These are phyloP conservation scores for Arthrobotrys entomopaga DNA, from an alignment of 2,329 filamentous ascomycete genomes.

Conservation along the genomic window DNA sequence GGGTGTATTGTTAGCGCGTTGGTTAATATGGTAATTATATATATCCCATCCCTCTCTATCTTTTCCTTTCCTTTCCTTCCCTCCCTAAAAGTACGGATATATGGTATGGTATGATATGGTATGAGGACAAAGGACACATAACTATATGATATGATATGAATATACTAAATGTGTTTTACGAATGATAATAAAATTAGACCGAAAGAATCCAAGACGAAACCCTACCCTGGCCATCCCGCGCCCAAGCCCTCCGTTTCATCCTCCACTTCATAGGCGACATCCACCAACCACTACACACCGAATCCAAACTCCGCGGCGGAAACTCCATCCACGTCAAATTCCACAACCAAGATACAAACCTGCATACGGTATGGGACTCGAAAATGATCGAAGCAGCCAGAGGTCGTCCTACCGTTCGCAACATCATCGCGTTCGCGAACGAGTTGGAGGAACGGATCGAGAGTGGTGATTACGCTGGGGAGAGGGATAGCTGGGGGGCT, in stretches of 20 bases:
- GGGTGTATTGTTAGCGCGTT: constrained; percentile 72
- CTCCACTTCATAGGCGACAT: constrained; percentile 77
- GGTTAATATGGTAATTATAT: constrained; percentile 58
- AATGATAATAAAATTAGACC: constrained; percentile 65
- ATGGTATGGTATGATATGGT: not conserved
- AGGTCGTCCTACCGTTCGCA: constrained; percentile 65
- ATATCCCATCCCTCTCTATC: too few relatives aligned
- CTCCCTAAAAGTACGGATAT: too few relatives aligned
- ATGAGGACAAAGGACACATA: too few relatives aligned
- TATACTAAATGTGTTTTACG: not conserved
- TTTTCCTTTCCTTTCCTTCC: not conserved
- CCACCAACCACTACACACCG: constrained; percentile 75
- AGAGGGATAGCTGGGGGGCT: constrained; percentile 68
- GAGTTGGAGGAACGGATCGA: constrained; percentile 68
- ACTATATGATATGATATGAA: too few relatives aligned
- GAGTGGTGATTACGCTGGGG: constrained; percentile 66
- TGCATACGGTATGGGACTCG: constrained; percentile 79
- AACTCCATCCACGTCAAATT: constrained; percentile 75
- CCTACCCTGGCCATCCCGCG: constrained; percentile 65
- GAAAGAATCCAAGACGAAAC: constrained; percentile 65
- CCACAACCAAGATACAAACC: constrained; percentile 69
- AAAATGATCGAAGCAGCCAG: constrained; percentile 74
- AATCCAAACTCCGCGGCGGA: constrained; percentile 72
- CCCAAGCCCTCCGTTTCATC: constrained; percentile 66
- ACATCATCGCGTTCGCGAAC: constrained; percentile 69